These are phyloP conservation scores for Lipomyces yamadae DNA, from an alignment of 805 yeast species.

Conservation along the genomic window DNA sequence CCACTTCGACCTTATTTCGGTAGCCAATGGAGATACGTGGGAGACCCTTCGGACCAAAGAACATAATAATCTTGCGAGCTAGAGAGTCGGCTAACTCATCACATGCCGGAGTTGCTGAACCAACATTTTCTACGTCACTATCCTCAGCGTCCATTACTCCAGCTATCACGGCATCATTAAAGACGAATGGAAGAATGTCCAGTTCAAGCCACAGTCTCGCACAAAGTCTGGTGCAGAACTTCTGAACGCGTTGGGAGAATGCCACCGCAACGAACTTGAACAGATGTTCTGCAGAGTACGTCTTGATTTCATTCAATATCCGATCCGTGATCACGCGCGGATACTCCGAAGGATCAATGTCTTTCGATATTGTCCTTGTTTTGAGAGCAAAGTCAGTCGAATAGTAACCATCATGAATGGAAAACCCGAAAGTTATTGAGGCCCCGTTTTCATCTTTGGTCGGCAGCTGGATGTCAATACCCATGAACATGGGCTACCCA, in stretches of 20 bases:
- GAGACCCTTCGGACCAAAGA: conserved; percentile 34
- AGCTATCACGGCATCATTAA: conserved; percentile 11
- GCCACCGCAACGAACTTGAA: conserved; percentile 32
- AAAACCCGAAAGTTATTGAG: conserved; percentile 30
- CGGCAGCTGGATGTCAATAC: conserved; percentile 29
- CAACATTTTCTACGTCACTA: not conserved
- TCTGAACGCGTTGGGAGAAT: conserved; percentile 16
- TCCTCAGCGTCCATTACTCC: conserved; percentile 2
- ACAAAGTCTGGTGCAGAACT: conserved; percentile 32
- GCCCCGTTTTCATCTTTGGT: conserved; percentile 5
- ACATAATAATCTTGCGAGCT: conserved; percentile 35
- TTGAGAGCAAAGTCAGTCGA: conserved; percentile 35
- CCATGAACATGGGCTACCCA: conserved; percentile 34
- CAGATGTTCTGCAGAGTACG: conserved; percentile 28
- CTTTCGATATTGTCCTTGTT: not conserved
- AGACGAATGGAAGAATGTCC: conserved; percentile 34
- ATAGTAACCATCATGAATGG: conserved; percentile 36
- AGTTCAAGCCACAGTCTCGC: conserved; percentile 33
- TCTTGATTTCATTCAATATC: conserved; percentile 24
- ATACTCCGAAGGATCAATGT: conserved; percentile 9
- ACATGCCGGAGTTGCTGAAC: conserved; percentile 16
- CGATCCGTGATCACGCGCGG: conserved; percentile 23
- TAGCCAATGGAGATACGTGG: conserved; percentile 34
- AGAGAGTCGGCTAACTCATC: conserved; percentile 37
- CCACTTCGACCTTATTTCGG: conserved; percentile 36